Conservation (phyloP, 2,329 filamentous ascomycete genomes). For the Trichoderma lentiforme region DNA sequence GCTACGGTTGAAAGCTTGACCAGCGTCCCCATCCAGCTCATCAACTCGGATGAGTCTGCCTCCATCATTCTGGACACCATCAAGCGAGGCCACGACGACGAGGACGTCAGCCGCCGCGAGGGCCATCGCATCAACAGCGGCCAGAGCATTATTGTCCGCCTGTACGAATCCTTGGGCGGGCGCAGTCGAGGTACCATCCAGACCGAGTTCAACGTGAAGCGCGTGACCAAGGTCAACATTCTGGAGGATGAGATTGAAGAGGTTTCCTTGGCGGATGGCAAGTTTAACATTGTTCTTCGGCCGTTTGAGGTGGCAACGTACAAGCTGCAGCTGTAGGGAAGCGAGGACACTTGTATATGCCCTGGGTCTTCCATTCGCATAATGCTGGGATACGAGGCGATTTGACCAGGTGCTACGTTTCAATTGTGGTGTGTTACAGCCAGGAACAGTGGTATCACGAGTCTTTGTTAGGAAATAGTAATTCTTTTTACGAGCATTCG, state of each 20-base stretch:
- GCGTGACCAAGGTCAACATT: conserved; percentile 78
- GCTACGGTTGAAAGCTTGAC: conserved; percentile 28
- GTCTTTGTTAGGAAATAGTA: not conserved
- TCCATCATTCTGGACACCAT: conserved; percentile 81
- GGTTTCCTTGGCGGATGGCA: conserved; percentile 47
- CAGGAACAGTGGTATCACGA: not conserved
- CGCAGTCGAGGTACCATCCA: conserved; percentile 68
- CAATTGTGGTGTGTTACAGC: not conserved
- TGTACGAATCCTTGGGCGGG: conserved; percentile 88
- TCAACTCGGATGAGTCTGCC: conserved; percentile 48
- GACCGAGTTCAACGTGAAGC: conserved; percentile 67
- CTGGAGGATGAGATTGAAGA: conserved; percentile 82
- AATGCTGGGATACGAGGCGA: conserved; percentile 10
- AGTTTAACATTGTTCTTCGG: conserved; percentile 63
- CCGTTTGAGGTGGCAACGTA: conserved; percentile 86
- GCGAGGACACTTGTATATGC: conserved; percentile 27
- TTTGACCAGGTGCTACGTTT: not conserved
- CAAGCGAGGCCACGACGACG: conserved; percentile 89
- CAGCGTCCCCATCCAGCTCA: conserved; percentile 60
- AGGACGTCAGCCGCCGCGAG: conserved; percentile 62
- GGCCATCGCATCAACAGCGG: conserved; percentile 65
- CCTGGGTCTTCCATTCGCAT: conserved; percentile 22
- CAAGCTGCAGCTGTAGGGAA: conserved; percentile 53
- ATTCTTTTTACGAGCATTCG: not conserved
- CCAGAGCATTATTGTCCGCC: conserved; percentile 74